phyloP scores from a whole-genome alignment of 2,329 filamentous ascomycete species.

The Fusarium redolens region DNA sequence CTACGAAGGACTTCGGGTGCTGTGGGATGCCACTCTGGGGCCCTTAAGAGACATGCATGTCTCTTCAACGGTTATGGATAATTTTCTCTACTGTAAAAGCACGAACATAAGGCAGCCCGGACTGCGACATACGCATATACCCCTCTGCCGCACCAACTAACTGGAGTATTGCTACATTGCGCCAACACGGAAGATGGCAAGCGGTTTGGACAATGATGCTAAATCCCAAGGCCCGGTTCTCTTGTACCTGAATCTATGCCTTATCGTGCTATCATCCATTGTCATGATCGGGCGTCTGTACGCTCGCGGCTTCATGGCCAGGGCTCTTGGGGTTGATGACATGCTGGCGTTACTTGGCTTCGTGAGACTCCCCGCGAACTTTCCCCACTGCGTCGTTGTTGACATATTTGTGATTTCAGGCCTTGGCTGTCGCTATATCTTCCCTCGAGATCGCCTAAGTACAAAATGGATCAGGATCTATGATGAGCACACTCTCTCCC shows the following conservation, averaged over 20 bases:
- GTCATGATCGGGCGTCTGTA: neutral
- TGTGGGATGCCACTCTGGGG: too few species aligned
- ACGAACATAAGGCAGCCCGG: neutral
- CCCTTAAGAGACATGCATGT: too few species aligned
- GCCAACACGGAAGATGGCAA: neutral
- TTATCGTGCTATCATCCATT: neutral
- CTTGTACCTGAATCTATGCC: neutral
- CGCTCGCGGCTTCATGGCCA: neutral
- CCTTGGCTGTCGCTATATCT: neutral
- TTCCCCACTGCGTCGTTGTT: rapidly evolving
- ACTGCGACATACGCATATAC: neutral
- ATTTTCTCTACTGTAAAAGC: neutral
- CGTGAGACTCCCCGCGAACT: neutral
- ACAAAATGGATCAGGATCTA: neutral
- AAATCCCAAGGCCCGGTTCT: neutral
- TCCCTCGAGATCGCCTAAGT: neutral
- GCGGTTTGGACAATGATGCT: neutral
- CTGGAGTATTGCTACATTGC: neutral
- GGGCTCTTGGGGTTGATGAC: neutral
- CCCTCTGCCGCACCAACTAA: neutral
- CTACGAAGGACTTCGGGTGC: too few species aligned
- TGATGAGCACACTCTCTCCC: neutral
- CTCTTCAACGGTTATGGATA: too few species aligned
- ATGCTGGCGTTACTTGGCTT: neutral
- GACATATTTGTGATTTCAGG: rapidly evolving